Evolutionary conservation across 1,284 basidiomycete species (phyloP), one percentile per base, ranked within the genome.

Genomic region (Irpex lacteus): DNA sequence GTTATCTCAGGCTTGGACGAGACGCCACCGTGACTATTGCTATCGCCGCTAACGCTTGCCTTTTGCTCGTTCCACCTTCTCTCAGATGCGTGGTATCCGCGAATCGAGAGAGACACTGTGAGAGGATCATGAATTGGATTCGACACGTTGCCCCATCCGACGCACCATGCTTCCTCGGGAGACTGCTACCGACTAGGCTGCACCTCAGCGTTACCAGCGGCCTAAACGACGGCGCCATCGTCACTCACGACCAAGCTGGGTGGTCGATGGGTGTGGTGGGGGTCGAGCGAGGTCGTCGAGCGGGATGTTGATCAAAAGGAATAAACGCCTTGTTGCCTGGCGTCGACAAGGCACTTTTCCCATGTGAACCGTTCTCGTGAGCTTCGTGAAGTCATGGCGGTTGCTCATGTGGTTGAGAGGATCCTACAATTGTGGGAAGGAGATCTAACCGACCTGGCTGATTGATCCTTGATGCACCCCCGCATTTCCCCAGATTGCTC

Each of bases 21-120:
- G 58, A 58, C 60, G 55, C 57, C 62, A 55, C 57, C 65, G 21
- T 21, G 21, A 21, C 32, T 6, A 57, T 63, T 62, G 58, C 67
- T 66, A 53, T 52, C 13, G 19, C 40, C 36, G 60, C 62, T 64
- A 59, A 68, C 40, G 50, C 61, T 63, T 59, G 66, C 40, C 47
- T 65, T 68, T 65, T 65, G 64, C 49, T 68, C 72, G 64, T 75
- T 67, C 63, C 68, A 65, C 26, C 59, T 50, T 3, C 66, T 55
- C 49, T 67, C 50, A 18, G 68, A 69, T 26, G 63, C 64, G 65
- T 71, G 73, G 63, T 71, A 74, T 32, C 62, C 58, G 60, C 74
- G 72, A 64, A 66, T 64, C 18, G 68, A 64, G 66, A 70, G 67
- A 60, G 69, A 69, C 62, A 68, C 72, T 74, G 60, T 47, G 40